Conservation (phyloP, 805 yeast genomes). For the Ogataea polymorpha region DNA sequence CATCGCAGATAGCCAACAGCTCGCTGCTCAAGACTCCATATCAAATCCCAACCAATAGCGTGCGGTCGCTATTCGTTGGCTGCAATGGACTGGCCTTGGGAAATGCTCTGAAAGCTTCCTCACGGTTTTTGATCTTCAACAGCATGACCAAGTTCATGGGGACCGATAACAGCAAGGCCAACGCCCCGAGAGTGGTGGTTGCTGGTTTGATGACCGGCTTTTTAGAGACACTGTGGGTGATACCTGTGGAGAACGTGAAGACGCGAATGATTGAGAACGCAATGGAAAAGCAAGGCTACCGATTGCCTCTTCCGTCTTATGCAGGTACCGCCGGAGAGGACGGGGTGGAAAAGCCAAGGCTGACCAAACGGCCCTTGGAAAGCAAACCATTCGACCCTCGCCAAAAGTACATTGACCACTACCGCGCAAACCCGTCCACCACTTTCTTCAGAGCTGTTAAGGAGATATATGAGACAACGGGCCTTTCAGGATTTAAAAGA, state of each 20-base stretch:
- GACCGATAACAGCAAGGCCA: conserved; percentile 53
- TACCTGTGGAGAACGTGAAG: conserved; percentile 88
- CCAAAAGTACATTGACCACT: conserved; percentile 27
- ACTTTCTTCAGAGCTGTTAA: conserved; percentile 50
- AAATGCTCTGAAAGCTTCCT: conserved; percentile 65
- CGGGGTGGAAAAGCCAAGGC: conserved; percentile 21
- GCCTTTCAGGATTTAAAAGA: conserved; percentile 72
- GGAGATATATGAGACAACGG: conserved; percentile 72
- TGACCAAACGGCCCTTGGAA: conserved; percentile 15
- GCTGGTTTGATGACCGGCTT: conserved; percentile 86
- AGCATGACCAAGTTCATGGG: conserved; percentile 68
- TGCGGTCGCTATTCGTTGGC: conserved; percentile 47
- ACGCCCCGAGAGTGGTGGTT: conserved; percentile 76
- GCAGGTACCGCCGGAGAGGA: conserved; percentile 14
- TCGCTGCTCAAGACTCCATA: conserved; percentile 31
- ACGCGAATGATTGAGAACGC: conserved; percentile 76
- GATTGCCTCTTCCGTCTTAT: conserved; percentile 21
- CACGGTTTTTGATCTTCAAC: conserved; percentile 73
- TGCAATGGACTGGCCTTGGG: conserved; percentile 76
- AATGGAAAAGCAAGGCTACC: conserved; percentile 31
- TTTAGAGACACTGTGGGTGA: conserved; percentile 74
- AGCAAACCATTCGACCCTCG: conserved; percentile 6
- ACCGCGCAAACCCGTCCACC: conserved; percentile 52
- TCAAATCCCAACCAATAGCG: conserved; percentile 33
- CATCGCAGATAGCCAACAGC: conserved; percentile 54